Base-by-base conservation (phyloP, 2,329 filamentous ascomycete species). In the Tolypocladium album region DNA sequence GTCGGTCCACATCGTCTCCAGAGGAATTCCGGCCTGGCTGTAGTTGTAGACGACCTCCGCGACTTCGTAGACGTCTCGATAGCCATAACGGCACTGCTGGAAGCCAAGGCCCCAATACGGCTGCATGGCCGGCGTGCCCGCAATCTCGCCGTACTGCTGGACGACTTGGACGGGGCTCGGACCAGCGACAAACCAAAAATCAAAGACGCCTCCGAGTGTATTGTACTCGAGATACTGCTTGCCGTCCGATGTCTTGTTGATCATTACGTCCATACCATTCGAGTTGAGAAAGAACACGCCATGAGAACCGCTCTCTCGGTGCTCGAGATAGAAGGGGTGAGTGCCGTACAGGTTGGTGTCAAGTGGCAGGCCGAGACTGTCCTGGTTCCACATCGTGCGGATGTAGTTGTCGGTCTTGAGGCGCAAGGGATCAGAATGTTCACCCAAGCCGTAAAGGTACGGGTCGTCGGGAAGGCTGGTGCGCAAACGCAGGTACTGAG, bases 21-120 rank as follows among this genome's bases (percentile, higher is more conserved):
- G 75, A 0, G 88, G 87, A 60, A 92, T 90, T 20, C 78, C 74
- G 47, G 83, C 82, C 56, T 78, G 76, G 42, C 79, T 82, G 72
- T 89, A 90, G 70, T 84, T 86, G 61, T 83, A 81, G 6, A 90
- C 80, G 1, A 90, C 86, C 57, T 85, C 82, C 63, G 87, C 80
- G 3, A 90, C 68, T 36, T 84, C 79, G 1, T 83, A 82, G 84
- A 88, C 91, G 66, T 89, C 90, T 45, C 80, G 76, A 70, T 94
- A 94, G 0, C 90, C 90, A 86, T 90, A 71, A 58, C 69, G 66
- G 66, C 89, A 93, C 70, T 95, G 90, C 64, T 95, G 90, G 69
- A 82, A 93, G 0, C 91, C 91, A 62, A 95, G 84, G 0, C 87
- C 85, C 79, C 85, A 93, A 74, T 94, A 94, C 65, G 89, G 86